Evolutionary conservation across 2,329 filamentous ascomycete genomes (phyloP).

Genomic region (Moelleriella libera): DNA sequence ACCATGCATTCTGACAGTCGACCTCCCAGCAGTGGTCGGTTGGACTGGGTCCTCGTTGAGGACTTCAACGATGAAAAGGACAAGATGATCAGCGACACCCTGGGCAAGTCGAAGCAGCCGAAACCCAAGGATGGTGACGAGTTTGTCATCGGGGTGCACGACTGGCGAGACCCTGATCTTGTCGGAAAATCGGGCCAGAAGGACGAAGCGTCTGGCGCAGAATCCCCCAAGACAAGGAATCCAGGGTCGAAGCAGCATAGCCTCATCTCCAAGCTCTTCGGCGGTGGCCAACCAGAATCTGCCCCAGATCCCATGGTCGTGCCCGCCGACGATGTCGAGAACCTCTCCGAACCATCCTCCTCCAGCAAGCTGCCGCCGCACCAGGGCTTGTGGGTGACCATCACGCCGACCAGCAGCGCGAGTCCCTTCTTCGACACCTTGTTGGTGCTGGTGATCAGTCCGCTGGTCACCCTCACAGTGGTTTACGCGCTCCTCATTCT

Average conservation of each 20-base stretch:
- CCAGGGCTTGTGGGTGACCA: conserved; percentile 89
- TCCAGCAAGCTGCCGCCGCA: conserved; percentile 10
- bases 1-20: conserved; percentile 38
- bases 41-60: conserved; percentile 59
- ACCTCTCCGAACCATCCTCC: conserved; percentile 3
- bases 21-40: conserved; percentile 57
- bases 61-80: conserved; percentile 48
- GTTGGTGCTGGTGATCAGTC: conserved; percentile 90
- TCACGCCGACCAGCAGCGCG: conserved; percentile 78
- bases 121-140: conserved; percentile 19
- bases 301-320: conserved; percentile 10
- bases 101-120: conserved; percentile 12
- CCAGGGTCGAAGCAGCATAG: conserved; percentile 9
- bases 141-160: conserved; percentile 73
- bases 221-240: not conserved
- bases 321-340: conserved; percentile 10
- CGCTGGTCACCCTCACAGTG: conserved; percentile 79
- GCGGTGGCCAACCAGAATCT: conserved; percentile 18
- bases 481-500: conserved; percentile 83
- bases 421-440: conserved; percentile 94
- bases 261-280: conserved; percentile 36
- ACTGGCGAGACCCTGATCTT: conserved; percentile 66
- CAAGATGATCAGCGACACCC: conserved; percentile 24
- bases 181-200: conserved; percentile 7
- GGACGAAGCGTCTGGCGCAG: conserved; percentile 1